Percentiles rank a stretch among this genome's conserved stretches.
phyloP scores from a whole-genome alignment of 202 grass and related monocot genomes.

The Zoysia matrella region DNA sequence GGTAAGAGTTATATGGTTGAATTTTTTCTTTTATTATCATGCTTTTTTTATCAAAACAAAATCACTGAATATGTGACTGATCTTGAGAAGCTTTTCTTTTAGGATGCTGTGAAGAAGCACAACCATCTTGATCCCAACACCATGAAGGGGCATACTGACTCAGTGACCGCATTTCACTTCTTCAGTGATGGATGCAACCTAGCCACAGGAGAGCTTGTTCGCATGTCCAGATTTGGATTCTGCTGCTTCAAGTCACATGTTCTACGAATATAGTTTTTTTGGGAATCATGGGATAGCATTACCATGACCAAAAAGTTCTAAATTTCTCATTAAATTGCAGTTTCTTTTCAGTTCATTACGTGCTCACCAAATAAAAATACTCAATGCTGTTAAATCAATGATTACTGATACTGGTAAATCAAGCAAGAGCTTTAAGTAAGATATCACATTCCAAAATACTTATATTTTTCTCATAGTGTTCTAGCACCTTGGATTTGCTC shows the following conservation, averaged over 20 bases:
- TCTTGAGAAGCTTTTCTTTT: slow-evolving; percentile 58
- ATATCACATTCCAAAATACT: too few species aligned
- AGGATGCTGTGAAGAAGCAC: slow-evolving; percentile 29
- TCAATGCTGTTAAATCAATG: neutral
- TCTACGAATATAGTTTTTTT: neutral
- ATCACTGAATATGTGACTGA: too few species aligned
- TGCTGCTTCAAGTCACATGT: neutral
- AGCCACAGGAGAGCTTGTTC: slow-evolving; percentile 61
- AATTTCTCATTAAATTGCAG: neutral
- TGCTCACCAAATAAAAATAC: neutral
- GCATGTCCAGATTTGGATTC: neutral
- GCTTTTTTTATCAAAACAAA: too few species aligned
- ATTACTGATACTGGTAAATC: too few species aligned
- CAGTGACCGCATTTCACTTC: slow-evolving; percentile 79
- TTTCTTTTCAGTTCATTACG: neutral
- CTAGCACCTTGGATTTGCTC: neutral
- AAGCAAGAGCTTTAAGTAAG: too few species aligned
- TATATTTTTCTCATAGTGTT: neutral
- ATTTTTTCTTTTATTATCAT: too few species aligned
- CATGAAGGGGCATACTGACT: slow-evolving; percentile 78
- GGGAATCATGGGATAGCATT: neutral
- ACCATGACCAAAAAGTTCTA: neutral
- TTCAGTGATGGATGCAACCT: slow-evolving; percentile 71
- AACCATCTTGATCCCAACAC: slow-evolving; percentile 90
- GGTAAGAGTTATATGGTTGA: too few species aligned